These are phyloP conservation scores for Comarum palustre DNA, from an alignment of 306 rosid genomes.

Conservation along the genomic window DNA sequence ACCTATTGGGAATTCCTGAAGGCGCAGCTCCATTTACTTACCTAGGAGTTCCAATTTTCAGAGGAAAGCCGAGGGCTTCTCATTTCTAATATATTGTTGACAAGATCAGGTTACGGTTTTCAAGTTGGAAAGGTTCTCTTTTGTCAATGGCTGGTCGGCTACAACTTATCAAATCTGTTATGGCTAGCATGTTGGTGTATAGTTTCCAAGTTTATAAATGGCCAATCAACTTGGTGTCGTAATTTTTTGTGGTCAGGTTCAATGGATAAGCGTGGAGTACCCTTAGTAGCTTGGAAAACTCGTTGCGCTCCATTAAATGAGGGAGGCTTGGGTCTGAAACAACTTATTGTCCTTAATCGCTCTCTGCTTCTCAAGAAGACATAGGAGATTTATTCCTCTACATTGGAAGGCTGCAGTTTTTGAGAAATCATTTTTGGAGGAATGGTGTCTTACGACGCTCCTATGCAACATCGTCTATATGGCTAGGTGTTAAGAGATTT, in stretches of 20 bases:
- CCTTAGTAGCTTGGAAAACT: no score
- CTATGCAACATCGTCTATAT: not conserved
- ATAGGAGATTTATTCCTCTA: no score
- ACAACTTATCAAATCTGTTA: not conserved
- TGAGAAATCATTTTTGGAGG: not conserved
- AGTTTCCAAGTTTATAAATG: not conserved
- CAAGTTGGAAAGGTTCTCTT: not conserved
- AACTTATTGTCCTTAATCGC: no score
- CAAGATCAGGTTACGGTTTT: not conserved
- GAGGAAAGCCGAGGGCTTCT: not conserved
- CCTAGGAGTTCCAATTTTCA: not conserved
- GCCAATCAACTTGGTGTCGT: not conserved
- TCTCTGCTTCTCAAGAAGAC: no score
- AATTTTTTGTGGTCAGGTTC: no score
- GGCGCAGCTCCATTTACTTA: not conserved
- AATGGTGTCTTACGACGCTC: not conserved
- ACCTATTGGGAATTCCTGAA: not conserved
- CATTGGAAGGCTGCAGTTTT: no score
- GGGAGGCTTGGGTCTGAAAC: no score
- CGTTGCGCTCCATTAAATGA: no score
- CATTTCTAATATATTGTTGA: not conserved
- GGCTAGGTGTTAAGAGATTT: not conserved
- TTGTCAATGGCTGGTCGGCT: not conserved
- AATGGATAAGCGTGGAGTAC: no score
- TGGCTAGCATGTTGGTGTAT: not conserved